A percentile compares a stretch with the other conserved stretches of the same genome.
Evolutionary conservation across 1,284 basidiomycete genomes (phyloP).

Genomic region (Coniferiporia weirii): DNA sequence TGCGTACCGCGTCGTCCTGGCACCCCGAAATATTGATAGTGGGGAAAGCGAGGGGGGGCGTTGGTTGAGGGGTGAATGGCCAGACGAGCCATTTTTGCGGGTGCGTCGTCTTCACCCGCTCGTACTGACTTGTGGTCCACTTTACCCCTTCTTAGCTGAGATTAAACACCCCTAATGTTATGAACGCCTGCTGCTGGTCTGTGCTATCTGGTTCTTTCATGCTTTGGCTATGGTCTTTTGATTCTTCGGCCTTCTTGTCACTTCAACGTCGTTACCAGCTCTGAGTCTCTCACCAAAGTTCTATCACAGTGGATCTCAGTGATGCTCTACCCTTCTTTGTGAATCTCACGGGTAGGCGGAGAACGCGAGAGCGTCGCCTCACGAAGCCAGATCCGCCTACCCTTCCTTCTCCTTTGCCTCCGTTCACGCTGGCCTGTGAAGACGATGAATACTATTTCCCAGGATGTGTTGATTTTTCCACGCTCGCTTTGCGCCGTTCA

Average conservation of each 20-base stretch:
- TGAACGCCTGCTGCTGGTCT: too few relatives aligned
- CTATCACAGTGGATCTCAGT: too few relatives aligned
- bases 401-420: neutral
- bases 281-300: too few relatives aligned
- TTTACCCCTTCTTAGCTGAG: too few relatives aligned
- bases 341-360: neutral
- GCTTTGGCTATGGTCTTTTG: neutral
- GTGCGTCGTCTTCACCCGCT: neutral
- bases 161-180: too few relatives aligned
- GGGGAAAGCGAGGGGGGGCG: neutral
- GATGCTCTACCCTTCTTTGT: neutral
- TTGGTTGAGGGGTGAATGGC: neutral
- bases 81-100: neutral
- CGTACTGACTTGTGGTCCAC: neutral
- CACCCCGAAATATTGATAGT: neutral
- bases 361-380: slow-evolving; percentile 2
- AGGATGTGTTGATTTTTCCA: neutral
- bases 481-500: neutral
- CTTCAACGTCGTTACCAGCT: too few relatives aligned
- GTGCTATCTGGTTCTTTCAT: neutral
- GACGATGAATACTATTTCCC: neutral
- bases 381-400: slow-evolving; percentile 1
- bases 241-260: too few relatives aligned
- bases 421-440: neutral
- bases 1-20: neutral